These are phyloP conservation scores for Hypoxylon sp. DNA, from an alignment of 2,329 filamentous ascomycete genomes.

Conservation along the genomic window DNA sequence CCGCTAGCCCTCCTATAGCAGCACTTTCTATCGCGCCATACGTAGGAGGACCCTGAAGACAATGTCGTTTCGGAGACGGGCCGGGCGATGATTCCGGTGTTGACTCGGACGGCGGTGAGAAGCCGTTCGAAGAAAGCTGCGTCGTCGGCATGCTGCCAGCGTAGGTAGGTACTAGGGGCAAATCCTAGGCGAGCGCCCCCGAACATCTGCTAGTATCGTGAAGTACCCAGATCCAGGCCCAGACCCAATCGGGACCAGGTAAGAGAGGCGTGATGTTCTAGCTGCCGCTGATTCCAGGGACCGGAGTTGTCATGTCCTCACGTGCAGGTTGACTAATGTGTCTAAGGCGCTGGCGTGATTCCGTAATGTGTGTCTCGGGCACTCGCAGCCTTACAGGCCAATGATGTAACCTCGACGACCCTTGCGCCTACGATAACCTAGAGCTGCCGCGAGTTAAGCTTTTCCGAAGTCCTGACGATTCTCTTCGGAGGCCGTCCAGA, in stretches of 20 bases:
- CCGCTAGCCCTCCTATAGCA: conserved; percentile 39
- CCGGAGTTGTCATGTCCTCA: conserved; percentile 30
- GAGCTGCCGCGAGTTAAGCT: conserved; percentile 9
- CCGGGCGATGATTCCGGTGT: conserved; percentile 46
- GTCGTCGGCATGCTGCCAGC: conserved; percentile 21
- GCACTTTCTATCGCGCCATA: conserved; percentile 22
- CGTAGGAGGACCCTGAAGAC: conserved; percentile 35
- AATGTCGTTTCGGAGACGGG: conserved; percentile 43
- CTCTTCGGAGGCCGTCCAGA: background rate
- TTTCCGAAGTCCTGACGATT: conserved; percentile 5
- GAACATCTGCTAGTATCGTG: conserved; percentile 19
- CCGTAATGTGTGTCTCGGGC: conserved; percentile 31
- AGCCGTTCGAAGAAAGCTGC: conserved; percentile 25
- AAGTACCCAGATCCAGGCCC: too few relatives aligned
- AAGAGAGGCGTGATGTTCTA: conserved; percentile 10
- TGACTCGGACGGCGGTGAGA: conserved; percentile 46
- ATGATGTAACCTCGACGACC: conserved; percentile 39
- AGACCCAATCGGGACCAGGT: conserved; percentile 6
- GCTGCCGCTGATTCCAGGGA: conserved; percentile 11
- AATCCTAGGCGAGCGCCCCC: conserved; percentile 8
- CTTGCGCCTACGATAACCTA: background rate
- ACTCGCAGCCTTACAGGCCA: conserved; percentile 42
- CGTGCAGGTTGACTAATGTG: conserved; percentile 18
- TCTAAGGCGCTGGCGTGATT: conserved; percentile 11
- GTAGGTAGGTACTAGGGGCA: background rate